phyloP scores from a whole-genome alignment of 225 moss, liverwort and hornwort genomes.

The Asterella californica region DNA sequence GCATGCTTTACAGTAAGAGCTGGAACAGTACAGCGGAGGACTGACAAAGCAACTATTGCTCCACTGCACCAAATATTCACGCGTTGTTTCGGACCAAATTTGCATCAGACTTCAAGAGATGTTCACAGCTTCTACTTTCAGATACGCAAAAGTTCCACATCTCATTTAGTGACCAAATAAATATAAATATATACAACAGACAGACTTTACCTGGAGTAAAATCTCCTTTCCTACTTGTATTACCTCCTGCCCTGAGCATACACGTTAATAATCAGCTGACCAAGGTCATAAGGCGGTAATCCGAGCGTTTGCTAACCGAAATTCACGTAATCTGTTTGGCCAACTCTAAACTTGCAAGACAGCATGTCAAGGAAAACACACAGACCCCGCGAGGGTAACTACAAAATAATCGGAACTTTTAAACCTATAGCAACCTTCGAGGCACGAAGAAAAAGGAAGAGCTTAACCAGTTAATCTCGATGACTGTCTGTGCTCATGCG shows the following conservation, averaged over 20 bases:
- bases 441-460: not conserved
- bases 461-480: not conserved
- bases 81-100: not conserved
- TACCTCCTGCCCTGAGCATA: constrained; percentile 31
- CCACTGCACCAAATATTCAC: not conserved
- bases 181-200: not conserved
- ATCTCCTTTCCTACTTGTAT: constrained; percentile 38
- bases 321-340: not conserved
- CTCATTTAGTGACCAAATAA: not conserved
- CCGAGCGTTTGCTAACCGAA: not conserved
- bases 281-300: not conserved
- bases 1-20: not conserved
- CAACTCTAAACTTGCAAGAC: not conserved
- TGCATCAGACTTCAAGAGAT: not conserved
- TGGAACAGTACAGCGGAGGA: not conserved
- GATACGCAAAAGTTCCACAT: not conserved
- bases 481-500: not conserved
- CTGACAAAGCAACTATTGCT: not conserved
- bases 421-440: not conserved
- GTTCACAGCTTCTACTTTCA: not conserved
- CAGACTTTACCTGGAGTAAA: constrained; percentile 31
- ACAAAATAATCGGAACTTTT: not conserved
- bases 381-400: not conserved
- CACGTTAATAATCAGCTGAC: not conserved
- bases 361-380: too few species aligned